Conservation (phyloP, 164 flowering plant species). For the Stephania yunnanensis region DNA sequence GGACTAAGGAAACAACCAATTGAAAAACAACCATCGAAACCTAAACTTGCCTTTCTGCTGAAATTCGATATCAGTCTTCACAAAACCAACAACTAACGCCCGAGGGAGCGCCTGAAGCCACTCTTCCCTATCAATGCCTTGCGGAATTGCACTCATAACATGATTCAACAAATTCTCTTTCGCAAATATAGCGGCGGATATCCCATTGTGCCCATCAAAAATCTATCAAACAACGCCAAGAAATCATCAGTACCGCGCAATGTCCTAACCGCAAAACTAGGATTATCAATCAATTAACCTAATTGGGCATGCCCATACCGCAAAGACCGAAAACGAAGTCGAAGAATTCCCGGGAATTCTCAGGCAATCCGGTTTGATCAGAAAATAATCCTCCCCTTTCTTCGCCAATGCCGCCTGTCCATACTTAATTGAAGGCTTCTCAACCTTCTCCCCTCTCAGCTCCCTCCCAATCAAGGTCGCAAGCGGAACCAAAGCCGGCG, state of each 20-base stretch:
- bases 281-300: not conserved
- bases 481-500: slow-evolving; percentile 66
- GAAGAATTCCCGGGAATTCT: slow-evolving; percentile 68
- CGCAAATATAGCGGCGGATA: slow-evolving; percentile 84
- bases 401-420: slow-evolving; percentile 90
- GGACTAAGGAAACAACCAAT: not conserved
- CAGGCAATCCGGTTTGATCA: slow-evolving; percentile 69
- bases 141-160: slow-evolving; percentile 88
- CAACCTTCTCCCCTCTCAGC: slow-evolving; percentile 64
- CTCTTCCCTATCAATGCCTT: slow-evolving; percentile 63
- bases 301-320: slow-evolving; percentile 36
- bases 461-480: slow-evolving; percentile 90
- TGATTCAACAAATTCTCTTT: slow-evolving; percentile 78
- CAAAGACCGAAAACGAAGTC: slow-evolving; percentile 79
- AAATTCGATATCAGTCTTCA: slow-evolving; percentile 93
- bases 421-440: slow-evolving; percentile 68
- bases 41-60: slow-evolving; percentile 65
- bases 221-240: slow-evolving; percentile 42
- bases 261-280: not conserved
- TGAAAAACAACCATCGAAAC: not conserved
- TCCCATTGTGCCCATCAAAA: slow-evolving; percentile 97
- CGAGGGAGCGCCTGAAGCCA: slow-evolving; percentile 97
- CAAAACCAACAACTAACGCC: slow-evolving; percentile 93
- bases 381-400: slow-evolving; percentile 94
- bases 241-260: not conserved